Conservation (phyloP, 352 stramenopile genomes). For the Halophytophthora polymorphica region DNA sequence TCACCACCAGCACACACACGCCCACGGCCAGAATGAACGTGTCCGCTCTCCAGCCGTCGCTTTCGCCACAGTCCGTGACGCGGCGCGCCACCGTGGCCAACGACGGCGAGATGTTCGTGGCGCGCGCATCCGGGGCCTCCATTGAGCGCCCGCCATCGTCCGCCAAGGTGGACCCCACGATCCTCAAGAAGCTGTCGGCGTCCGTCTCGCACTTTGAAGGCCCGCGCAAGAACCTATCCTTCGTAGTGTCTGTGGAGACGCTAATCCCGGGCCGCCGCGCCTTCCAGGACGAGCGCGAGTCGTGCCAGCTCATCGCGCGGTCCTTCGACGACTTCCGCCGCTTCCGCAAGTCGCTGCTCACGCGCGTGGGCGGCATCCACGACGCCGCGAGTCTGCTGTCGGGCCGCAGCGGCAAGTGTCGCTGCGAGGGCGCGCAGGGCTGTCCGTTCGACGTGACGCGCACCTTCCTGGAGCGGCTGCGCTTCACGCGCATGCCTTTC, state of each 20-base stretch:
- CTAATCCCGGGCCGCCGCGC: slow-evolving; percentile 52
- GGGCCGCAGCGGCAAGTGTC: slow-evolving; percentile 44
- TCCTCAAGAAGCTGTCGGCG: slow-evolving; percentile 78
- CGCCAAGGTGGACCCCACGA: slow-evolving; percentile 59
- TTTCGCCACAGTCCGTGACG: slow-evolving; percentile 40
- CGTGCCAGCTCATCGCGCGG: slow-evolving; percentile 63
- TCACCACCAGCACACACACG: slow-evolving; percentile 21
- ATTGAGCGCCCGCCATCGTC: slow-evolving; percentile 35
- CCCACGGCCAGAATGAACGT: slow-evolving; percentile 36
- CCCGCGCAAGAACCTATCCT: slow-evolving; percentile 69
- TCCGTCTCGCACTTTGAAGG: slow-evolving; percentile 71
- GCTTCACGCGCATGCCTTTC: slow-evolving; percentile 75
- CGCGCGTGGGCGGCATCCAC: slow-evolving; percentile 49
- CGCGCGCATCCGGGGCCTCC: slow-evolving; percentile 20
- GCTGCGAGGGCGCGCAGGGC: slow-evolving; percentile 47
- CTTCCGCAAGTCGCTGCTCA: slow-evolving; percentile 72
- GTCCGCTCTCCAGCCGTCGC: slow-evolving; percentile 33
- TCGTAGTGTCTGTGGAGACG: slow-evolving; percentile 76
- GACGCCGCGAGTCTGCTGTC: slow-evolving; percentile 35
- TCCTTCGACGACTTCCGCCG: slow-evolving; percentile 77
- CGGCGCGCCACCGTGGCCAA: slow-evolving; percentile 36
- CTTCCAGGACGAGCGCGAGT: slow-evolving; percentile 62
- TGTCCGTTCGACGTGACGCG: slow-evolving; percentile 73
- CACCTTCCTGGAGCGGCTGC: slow-evolving; percentile 69
- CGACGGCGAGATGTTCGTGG: slow-evolving; percentile 24